These are phyloP conservation scores for Skeletonema marinoi DNA, from an alignment of 108 stramenopile species.

Conservation along the genomic window DNA sequence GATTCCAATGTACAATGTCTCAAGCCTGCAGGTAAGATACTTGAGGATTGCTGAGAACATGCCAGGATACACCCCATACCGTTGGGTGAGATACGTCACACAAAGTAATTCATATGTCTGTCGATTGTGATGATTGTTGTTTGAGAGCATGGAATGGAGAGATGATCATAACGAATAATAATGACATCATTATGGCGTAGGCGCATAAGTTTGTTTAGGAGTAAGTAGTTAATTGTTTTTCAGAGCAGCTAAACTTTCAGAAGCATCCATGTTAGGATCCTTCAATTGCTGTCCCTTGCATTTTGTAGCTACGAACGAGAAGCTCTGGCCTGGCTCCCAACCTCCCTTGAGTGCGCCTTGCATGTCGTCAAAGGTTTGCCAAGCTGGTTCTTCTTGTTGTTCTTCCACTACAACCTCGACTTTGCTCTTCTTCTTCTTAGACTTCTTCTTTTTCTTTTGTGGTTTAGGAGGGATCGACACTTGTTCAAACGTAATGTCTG, in stretches of 20 bases:
- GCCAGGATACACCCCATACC: slow-evolving; percentile 97
- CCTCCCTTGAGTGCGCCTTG: slow-evolving; percentile 78
- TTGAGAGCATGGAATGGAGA: background rate
- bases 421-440: slow-evolving; percentile 55
- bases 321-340: slow-evolving; percentile 84
- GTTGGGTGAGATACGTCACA: slow-evolving; percentile 99
- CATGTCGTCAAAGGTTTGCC: slow-evolving; percentile 70
- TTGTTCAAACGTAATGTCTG: slow-evolving; percentile 54
- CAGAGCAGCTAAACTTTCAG: slow-evolving; percentile 14
- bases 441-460: slow-evolving; percentile 43
- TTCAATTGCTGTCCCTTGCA: slow-evolving; percentile 73
- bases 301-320: slow-evolving; percentile 74
- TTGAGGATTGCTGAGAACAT: slow-evolving; percentile 95
- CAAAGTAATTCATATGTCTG: slow-evolving; percentile 97
- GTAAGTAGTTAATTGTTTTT: background rate
- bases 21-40: slow-evolving; percentile 96
- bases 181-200: background rate
- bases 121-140: slow-evolving; percentile 63
- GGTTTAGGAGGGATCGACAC: slow-evolving; percentile 63
- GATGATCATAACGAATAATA: background rate
- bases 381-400: slow-evolving; percentile 42
- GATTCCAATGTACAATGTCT: slow-evolving; percentile 99
- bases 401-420: slow-evolving; percentile 23
- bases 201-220: background rate
- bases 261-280: slow-evolving; percentile 21